A percentile compares a stretch with the other conserved stretches of the same genome.
Conservation (phyloP, 306 rosid genomes). For the Boehmeria nivea region DNA sequence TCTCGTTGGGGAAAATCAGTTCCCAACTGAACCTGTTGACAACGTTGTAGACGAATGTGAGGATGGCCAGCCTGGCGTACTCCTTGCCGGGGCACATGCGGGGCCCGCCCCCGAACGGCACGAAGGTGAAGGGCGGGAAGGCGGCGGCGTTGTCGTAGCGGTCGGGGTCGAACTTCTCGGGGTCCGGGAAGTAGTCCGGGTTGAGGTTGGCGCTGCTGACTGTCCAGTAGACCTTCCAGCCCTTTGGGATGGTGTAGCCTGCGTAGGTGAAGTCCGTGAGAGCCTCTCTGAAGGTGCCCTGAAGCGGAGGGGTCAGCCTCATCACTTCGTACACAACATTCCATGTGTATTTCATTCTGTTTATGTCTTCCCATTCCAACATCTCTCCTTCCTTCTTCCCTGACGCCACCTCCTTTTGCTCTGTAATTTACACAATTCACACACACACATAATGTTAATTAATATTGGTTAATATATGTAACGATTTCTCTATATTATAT, state of each 20-base stretch:
- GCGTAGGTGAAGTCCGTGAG: constrained; percentile 27
- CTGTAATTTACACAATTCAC: too few species aligned
- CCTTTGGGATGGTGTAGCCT: constrained; percentile 36
- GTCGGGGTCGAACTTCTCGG: constrained; percentile 31
- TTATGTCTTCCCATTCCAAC: constrained; percentile 32
- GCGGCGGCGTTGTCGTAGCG: constrained; percentile 16
- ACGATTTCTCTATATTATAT: too few species aligned
- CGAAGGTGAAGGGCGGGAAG: constrained; percentile 26
- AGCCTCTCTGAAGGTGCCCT: constrained; percentile 39
- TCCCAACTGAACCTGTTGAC: constrained; percentile 35
- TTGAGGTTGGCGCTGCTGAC: constrained; percentile 33
- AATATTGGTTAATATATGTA: too few species aligned
- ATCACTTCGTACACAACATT: constrained; percentile 32
- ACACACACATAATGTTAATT: not conserved
- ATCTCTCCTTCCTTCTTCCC: constrained; percentile 21
- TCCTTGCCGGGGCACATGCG: constrained; percentile 39
- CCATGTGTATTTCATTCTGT: constrained; percentile 40
- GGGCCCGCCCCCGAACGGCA: constrained; percentile 41
- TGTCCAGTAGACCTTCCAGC: constrained; percentile 55
- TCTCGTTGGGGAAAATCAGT: constrained; percentile 17
- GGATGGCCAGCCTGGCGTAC: constrained; percentile 33
- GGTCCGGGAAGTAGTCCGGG: constrained; percentile 26
- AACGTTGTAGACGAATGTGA: constrained; percentile 33
- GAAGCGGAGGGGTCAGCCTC: constrained; percentile 40
- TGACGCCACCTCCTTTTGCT: constrained; percentile 26